Conservation (phyloP, 2,329 filamentous ascomycete species). For the Aspergillus unguis region DNA sequence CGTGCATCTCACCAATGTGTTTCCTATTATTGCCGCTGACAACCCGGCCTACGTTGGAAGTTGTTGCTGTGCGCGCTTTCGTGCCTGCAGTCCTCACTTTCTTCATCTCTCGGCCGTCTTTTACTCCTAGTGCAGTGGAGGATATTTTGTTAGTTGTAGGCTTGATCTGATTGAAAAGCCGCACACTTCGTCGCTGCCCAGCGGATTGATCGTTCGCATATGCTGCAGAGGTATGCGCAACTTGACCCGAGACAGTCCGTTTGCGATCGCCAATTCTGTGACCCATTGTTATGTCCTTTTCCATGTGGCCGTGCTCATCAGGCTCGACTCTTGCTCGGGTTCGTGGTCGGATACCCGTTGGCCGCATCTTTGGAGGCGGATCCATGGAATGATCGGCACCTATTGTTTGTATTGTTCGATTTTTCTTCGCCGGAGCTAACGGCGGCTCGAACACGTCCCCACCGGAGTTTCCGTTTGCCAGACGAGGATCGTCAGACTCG, state of each 20-base stretch:
- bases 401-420: constrained; percentile 52
- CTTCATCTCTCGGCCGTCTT: constrained; percentile 71
- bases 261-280: constrained; percentile 64
- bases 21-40: constrained; percentile 92
- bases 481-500: constrained; percentile 40
- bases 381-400: constrained; percentile 53
- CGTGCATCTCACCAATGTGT: constrained; percentile 54
- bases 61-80: constrained; percentile 63
- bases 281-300: constrained; percentile 31
- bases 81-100: constrained; percentile 74
- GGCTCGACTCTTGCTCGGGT: constrained; percentile 38
- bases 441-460: constrained; percentile 42
- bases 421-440: constrained; percentile 47
- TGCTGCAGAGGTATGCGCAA: constrained; percentile 50
- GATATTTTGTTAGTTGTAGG: constrained; percentile 63
- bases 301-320: constrained; percentile 39
- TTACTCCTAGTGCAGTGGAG: constrained; percentile 56
- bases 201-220: constrained; percentile 61
- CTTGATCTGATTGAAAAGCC: constrained; percentile 68
- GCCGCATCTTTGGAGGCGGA: constrained; percentile 63
- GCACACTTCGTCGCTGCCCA: constrained; percentile 67
- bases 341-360: constrained; percentile 45
- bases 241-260: constrained; percentile 85
- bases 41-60: constrained; percentile 74
- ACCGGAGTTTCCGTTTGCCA: constrained; percentile 29